These are phyloP conservation scores for Rosa hybrid DNA, from an alignment of 331 rosid genomes.

Conservation along the genomic window DNA sequence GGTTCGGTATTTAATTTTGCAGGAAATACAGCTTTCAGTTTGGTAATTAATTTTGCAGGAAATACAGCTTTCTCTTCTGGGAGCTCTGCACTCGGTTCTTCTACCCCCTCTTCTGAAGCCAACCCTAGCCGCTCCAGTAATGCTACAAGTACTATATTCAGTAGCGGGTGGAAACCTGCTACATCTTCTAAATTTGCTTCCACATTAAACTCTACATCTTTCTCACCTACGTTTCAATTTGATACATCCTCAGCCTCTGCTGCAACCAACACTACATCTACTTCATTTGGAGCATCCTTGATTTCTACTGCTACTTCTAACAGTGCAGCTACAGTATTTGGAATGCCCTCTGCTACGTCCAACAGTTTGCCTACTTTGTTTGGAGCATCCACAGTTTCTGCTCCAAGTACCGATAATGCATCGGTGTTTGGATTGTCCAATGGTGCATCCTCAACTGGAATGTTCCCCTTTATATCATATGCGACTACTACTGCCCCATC, in stretches of 20 bases:
- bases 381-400: slow-evolving; percentile 34
- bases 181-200: slow-evolving; percentile 40
- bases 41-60: slow-evolving; percentile 37
- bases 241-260: slow-evolving; percentile 32
- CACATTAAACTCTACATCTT: not conserved
- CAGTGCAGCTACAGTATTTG: slow-evolving; percentile 5
- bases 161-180: slow-evolving; percentile 55
- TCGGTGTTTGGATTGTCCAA: slow-evolving; percentile 53
- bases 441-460: slow-evolving; percentile 50
- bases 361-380: slow-evolving; percentile 21
- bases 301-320: slow-evolving; percentile 11
- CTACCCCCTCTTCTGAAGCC: slow-evolving; percentile 49
- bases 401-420: slow-evolving; percentile 30
- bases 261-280: slow-evolving; percentile 31
- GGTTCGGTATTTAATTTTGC: slow-evolving; percentile 26
- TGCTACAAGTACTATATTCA: slow-evolving; percentile 40
- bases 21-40: no score
- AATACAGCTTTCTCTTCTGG: slow-evolving; percentile 54
- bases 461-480: slow-evolving; percentile 60
- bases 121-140: slow-evolving; percentile 48
- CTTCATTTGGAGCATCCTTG: slow-evolving; percentile 45
- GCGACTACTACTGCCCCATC: slow-evolving; percentile 37
- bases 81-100: slow-evolving; percentile 46
- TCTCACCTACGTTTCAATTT: slow-evolving; percentile 9
- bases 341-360: slow-evolving; percentile 8